A percentile compares a stretch with the other conserved stretches of the same genome.
phyloP scores from a whole-genome alignment of 306 rosid genomes.

The Quillaja saponaria region DNA sequence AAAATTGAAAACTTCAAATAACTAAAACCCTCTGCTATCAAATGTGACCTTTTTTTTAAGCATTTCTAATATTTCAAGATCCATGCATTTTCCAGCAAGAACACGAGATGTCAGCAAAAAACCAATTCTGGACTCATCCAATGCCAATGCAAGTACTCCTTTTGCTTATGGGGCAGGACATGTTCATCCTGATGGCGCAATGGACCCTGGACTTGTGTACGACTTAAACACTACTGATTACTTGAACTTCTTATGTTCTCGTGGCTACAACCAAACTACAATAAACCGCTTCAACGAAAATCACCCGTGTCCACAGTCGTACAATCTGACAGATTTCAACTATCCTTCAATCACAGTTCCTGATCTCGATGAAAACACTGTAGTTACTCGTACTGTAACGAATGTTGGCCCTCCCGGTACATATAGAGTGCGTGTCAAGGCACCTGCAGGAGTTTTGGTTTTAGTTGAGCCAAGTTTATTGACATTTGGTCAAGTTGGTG shows the following conservation, averaged over 20 bases:
- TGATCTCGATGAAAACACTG: neutral
- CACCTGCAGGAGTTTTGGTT: slow-evolving; percentile 32
- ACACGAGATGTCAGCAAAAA: slow-evolving; percentile 18
- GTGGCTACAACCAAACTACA: neutral
- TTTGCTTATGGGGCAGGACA: no score
- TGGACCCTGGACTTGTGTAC: no score
- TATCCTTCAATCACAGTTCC: slow-evolving; percentile 48
- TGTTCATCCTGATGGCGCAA: no score
- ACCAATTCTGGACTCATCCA: slow-evolving; percentile 24
- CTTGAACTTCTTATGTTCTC: no score
- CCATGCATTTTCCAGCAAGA: slow-evolving; percentile 31
- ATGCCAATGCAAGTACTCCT: slow-evolving; percentile 26
- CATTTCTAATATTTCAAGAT: neutral
- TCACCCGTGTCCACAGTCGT: slow-evolving; percentile 22
- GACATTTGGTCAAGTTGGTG: slow-evolving; percentile 33
- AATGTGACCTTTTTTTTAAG: no score
- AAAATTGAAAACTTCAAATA: no score
- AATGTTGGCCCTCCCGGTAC: slow-evolving; percentile 45
- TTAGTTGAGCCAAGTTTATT: slow-evolving; percentile 27
- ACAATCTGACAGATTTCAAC: slow-evolving; percentile 34
- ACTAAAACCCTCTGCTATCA: no score
- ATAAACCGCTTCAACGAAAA: slow-evolving; percentile 14
- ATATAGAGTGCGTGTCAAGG: slow-evolving; percentile 31
- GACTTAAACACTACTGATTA: no score
- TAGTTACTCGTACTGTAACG: slow-evolving; percentile 35